Base-by-base conservation (phyloP, 208 protist species). In the Trichomonas vaginalis region DNA sequence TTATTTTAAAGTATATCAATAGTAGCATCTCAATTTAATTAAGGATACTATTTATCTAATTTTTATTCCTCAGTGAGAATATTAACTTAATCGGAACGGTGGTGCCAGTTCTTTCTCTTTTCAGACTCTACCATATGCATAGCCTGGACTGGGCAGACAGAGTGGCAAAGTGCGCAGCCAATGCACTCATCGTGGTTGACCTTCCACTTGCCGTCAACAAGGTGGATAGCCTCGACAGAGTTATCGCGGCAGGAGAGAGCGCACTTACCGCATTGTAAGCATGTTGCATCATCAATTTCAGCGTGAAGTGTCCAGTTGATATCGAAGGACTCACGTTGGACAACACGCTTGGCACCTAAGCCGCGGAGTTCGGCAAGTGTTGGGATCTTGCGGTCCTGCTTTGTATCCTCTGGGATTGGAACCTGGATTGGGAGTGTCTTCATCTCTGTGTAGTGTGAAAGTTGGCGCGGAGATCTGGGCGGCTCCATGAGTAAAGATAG, bases 191-290 rank as follows among this genome's bases (percentile, higher is more conserved):
- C 45, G n/a, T 3, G 6, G 9, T 96, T 35, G 21, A 70, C 86
- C 27, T 82, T 83, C 79, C 79, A 86, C 10, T 27, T 45, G 9
- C 79, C 79, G 17, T 86, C 79, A 61, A 49, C 95, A 40, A 87
- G 79, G 9, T 92, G 46, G 35, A 96, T 96, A 37, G 95, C 86
- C 9, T 96, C 61, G 46, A 96, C 80, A 37, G 95, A 96, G 40
- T 96, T 96, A 70, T 97, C 96, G 32, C 96, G 95, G 96, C 96
- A 97, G 3, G 96, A 86, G 56, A 56, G 40, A 56, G 88, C 88
- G 32, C 96, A 97, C 40, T 96, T 96, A 37, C 96, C 96, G 15
- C 96, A 97, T 37, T 96, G 23, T 0, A 96, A 1, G 96, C 96
- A 97, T 0, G 35, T 95, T 10, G 96, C 95, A 21, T 45, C 61